Percentiles rank a stretch among this genome's conserved stretches.
Conservation (phyloP, 768 basidiomycete species). For the Tricholoma furcatifolium region DNA sequence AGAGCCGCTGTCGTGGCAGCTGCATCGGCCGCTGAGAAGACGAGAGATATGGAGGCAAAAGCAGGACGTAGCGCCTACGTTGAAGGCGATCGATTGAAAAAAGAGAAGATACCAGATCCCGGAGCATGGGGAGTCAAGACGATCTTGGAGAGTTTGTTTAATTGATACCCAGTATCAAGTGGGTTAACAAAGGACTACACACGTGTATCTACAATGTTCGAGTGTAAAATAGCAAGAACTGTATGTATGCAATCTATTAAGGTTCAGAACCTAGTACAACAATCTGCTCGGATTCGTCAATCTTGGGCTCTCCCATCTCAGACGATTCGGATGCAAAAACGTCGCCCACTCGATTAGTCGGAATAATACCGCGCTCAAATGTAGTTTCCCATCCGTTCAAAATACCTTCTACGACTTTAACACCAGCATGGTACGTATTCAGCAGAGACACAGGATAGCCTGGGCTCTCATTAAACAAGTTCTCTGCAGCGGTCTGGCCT, state of each 20-base stretch:
- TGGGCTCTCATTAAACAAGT: conserved; percentile 4
- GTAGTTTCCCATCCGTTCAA: conserved; percentile 9
- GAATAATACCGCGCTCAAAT: conserved; percentile 4
- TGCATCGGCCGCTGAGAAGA: conserved; percentile 65
- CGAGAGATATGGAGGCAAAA: conserved; percentile 76
- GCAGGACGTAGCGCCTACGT: conserved; percentile 90
- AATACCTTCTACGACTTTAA: conserved; percentile 13
- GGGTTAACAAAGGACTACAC: background rate
- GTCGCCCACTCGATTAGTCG: conserved; percentile 11
- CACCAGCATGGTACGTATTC: conserved; percentile 11
- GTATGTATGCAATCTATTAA: too few species aligned
- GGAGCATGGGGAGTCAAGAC: conserved; percentile 90
- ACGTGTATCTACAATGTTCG: too few species aligned
- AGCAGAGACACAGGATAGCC: conserved; percentile 8
- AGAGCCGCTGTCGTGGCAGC: conserved; percentile 59
- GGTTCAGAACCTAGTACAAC: background rate
- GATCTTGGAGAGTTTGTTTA: conserved; percentile 56
- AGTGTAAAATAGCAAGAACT: too few species aligned
- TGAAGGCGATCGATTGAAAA: conserved; percentile 60
- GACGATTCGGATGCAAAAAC: background rate
- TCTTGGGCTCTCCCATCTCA: background rate
- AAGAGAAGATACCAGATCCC: conserved; percentile 73
- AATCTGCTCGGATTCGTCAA: background rate
- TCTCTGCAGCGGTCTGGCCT: conserved; percentile 10
- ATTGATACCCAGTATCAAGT: background rate